Base-by-base conservation (phyloP, 345 rosid genomes). In the Erucastrum elatum region DNA sequence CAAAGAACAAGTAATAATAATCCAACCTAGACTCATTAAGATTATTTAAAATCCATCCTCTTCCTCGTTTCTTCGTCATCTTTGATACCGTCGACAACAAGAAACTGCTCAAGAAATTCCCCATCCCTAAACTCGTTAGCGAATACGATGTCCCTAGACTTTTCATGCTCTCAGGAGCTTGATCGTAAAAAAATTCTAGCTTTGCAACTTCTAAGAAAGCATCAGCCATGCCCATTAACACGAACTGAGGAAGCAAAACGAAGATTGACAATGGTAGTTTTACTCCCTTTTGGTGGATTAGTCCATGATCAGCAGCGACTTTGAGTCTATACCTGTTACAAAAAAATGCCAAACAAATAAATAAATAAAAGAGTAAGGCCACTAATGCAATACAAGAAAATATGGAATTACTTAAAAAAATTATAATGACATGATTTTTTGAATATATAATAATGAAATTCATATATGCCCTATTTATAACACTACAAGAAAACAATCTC, bases 151-250 rank as follows among this genome's bases (percentile, higher is more conserved):
- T 81, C 26, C 98, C 94, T 0, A 94, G 79, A 62, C 97, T 88
- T 64, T 94, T 91, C 98, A 90, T 89, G 26, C 87, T 87, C 39
- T 88, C 84, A 0, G 98, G 96, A 7, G 96, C 93, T 61, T 94
- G 98, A 55, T 91, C 96, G 31, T 91, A 94, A 90, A 94, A 94
- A 41, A 90, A 91, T 64, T 91, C 96, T 6, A 91, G 27, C 86
- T 94, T 94, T 1, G 98, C 93, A 5, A 89, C 89, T 73, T 90
- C 96, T 10, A 80, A 66, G 5, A 94, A 91, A 1, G 86, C 31
- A 80, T 94, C 94, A 11, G 97, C 89, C 0, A 90, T 76, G 13
- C 98, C 96, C 88, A 79, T 81, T 12, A 94, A 64, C 49, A 89
- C 91, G 29, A 90, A 91, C 34, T 91, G 96, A n/a, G 98, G 96